Evolutionary conservation across 1,284 basidiomycete species (phyloP).

Genomic region (Meripilus lineatus): DNA sequence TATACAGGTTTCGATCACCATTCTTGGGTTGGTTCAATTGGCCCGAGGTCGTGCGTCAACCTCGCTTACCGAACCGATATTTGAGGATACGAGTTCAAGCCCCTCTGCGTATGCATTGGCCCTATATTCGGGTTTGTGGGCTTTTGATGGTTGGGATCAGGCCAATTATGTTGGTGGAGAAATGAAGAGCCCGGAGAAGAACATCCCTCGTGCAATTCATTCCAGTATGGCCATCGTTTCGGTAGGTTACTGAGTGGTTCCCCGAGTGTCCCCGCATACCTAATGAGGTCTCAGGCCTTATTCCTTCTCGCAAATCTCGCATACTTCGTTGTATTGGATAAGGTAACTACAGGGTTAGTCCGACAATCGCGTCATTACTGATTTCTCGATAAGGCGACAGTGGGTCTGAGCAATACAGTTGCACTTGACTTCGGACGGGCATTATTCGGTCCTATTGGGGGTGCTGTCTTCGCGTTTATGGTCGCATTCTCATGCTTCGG

Average conservation of each 20-base stretch:
- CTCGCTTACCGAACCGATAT: constrained; percentile 64
- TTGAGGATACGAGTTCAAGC: constrained; percentile 70
- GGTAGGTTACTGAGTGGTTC: constrained; percentile 33
- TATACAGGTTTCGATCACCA: constrained; percentile 63
- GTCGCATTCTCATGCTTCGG: constrained; percentile 95
- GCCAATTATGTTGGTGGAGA: constrained; percentile 91
- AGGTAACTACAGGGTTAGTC: constrained; percentile 36
- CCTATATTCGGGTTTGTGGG: constrained; percentile 94
- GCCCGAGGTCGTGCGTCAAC: constrained; percentile 61
- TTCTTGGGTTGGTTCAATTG: constrained; percentile 73
- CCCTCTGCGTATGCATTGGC: constrained; percentile 89
- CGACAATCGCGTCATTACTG: neutral
- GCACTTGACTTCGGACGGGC: constrained; percentile 91
- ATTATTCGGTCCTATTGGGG: constrained; percentile 83
- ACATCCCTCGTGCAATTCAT: constrained; percentile 89
- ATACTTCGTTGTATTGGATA: constrained; percentile 93
- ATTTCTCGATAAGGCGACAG: constrained; percentile 39
- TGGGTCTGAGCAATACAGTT: constrained; percentile 85
- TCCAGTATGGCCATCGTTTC: constrained; percentile 79
- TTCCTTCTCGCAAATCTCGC: constrained; percentile 85
- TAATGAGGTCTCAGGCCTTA: constrained; percentile 39
- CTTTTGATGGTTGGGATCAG: constrained; percentile 93
- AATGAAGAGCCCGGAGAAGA: constrained; percentile 79
- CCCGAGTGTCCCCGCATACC: neutral
- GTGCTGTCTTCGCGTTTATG: constrained; percentile 81